Evolutionary conservation across 352 stramenopile genomes (phyloP).

Genomic region (Pythium rishiriense): DNA sequence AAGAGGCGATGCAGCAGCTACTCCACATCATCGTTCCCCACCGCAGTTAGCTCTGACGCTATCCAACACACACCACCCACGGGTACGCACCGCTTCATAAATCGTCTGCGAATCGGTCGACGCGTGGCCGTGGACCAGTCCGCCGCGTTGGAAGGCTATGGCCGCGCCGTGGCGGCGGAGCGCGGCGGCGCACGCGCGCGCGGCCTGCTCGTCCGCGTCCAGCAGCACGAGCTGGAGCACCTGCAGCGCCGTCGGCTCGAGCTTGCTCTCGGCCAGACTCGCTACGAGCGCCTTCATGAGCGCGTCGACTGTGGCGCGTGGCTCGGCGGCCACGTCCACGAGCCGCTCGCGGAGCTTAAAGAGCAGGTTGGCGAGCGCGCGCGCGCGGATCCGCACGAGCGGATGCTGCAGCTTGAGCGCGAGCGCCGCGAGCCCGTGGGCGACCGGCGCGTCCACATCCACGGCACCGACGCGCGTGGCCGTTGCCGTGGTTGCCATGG

Average conservation of each 20-base stretch:
- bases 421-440: conserved; percentile 32
- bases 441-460: background rate
- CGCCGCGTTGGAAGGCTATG: conserved; percentile 18
- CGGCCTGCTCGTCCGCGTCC: conserved; percentile 6
- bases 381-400: conserved; percentile 55
- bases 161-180: conserved; percentile 20
- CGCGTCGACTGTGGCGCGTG: conserved; percentile 32
- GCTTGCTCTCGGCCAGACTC: conserved; percentile 37
- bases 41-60: no score
- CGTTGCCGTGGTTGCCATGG: conserved; percentile 7
- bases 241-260: conserved; percentile 54
- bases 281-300: conserved; percentile 41
- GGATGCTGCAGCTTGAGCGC: conserved; percentile 65
- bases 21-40: background rate
- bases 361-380: conserved; percentile 54
- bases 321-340: conserved; percentile 31
- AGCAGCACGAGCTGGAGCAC: conserved; percentile 50
- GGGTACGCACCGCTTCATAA: conserved; percentile 23
- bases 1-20: conserved; percentile 25
- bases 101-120: conserved; percentile 1
- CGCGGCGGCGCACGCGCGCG: background rate
- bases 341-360: conserved; percentile 73
- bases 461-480: background rate
- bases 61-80: background rate
- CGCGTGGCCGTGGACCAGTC: background rate